These are phyloP conservation scores for Aspergillus saccharolyticus DNA, from an alignment of 495 filamentous ascomycete species.

Conservation along the genomic window DNA sequence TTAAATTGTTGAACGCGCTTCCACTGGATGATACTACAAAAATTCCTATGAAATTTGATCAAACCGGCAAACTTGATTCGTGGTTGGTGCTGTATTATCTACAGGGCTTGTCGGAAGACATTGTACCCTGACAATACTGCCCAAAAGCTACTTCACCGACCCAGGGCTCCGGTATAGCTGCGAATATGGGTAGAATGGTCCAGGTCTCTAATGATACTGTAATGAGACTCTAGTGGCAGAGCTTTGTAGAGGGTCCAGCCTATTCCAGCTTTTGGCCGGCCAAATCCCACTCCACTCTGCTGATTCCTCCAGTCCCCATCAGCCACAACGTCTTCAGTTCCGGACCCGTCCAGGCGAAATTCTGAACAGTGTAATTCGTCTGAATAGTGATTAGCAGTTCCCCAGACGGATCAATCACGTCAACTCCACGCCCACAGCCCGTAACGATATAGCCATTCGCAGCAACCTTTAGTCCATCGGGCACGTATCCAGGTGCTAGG, in stretches of 20 bases:
- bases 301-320: conserved; percentile 24
- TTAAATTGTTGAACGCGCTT: too few species aligned
- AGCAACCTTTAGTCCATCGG: conserved; percentile 28
- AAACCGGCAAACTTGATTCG: too few species aligned
- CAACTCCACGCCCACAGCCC: conserved; percentile 18
- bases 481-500: conserved; percentile 18
- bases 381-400: conserved; percentile 26
- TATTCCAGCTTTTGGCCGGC: conserved; percentile 16
- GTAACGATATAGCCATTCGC: conserved; percentile 23
- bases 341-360: conserved; percentile 27
- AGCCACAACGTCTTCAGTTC: conserved; percentile 23
- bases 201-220: too few species aligned
- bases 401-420: conserved; percentile 24
- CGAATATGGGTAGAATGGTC: too few species aligned
- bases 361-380: conserved; percentile 29
- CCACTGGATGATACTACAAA: too few species aligned
- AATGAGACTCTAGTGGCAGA: too few species aligned
- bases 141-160: too few species aligned
- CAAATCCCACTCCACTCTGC: conserved; percentile 23
- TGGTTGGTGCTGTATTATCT: too few species aligned
- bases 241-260: not conserved
- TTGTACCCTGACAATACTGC: too few species aligned
- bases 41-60: too few species aligned
- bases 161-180: too few species aligned
- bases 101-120: too few species aligned